phyloP scores from a whole-genome alignment of 2,329 filamentous ascomycete species.

The Aspergillus calidoustus region DNA sequence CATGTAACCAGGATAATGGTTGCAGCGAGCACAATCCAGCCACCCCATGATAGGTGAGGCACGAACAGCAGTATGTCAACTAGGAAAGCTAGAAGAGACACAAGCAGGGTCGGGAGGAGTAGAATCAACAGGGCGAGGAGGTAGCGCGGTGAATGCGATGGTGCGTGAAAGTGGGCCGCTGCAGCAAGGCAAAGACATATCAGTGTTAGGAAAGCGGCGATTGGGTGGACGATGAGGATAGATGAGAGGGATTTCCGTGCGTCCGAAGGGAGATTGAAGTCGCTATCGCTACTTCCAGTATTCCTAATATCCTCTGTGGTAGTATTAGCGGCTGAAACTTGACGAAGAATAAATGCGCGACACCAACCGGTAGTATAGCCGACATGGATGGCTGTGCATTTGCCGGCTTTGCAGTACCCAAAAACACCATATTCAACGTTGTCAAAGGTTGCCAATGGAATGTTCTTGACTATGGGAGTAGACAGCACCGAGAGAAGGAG shows the following conservation, averaged over 20 bases:
- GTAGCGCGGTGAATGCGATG: conserved; percentile 88
- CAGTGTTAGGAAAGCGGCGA: conserved; percentile 84
- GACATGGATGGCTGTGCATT: conserved; percentile 75
- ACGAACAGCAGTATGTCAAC: conserved; percentile 94
- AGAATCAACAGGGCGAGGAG: conserved; percentile 84
- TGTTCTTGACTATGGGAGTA: conserved; percentile 82
- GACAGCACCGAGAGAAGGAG: conserved; percentile 88
- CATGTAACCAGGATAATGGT: conserved; percentile 83
- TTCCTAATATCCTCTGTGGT: conserved; percentile 41
- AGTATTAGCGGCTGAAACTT: conserved; percentile 14
- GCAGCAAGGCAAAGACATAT: conserved; percentile 80
- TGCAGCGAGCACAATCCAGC: conserved; percentile 88
- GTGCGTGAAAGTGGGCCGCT: conserved; percentile 81
- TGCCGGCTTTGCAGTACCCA: conserved; percentile 73
- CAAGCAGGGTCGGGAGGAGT: conserved; percentile 79
- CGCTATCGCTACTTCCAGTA: conserved; percentile 45
- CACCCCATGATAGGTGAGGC: conserved; percentile 90
- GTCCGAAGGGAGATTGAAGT: conserved; percentile 68
- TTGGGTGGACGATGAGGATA: conserved; percentile 89
- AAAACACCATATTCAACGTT: conserved; percentile 89
- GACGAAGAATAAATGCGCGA: conserved; percentile 16
- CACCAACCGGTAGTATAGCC: conserved; percentile 83
- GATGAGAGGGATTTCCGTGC: conserved; percentile 74
- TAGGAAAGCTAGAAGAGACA: conserved; percentile 84
- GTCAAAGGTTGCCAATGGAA: conserved; percentile 78